Evolutionary conservation across 2,329 filamentous ascomycete species (phyloP).

Genomic region (Talaromyces sp.): DNA sequence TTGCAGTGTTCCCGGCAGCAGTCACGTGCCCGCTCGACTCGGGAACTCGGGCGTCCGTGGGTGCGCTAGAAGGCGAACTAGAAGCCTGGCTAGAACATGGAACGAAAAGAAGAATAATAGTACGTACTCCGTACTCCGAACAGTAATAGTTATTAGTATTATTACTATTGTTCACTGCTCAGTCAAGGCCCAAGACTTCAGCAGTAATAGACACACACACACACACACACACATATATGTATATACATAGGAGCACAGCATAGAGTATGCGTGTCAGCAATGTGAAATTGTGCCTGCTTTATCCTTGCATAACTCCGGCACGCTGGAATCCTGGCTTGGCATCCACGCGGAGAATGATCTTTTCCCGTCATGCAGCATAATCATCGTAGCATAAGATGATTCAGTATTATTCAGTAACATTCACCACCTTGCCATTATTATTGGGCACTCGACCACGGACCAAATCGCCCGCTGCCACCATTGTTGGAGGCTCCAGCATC

Average conservation of each 20-base stretch:
- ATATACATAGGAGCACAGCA: neutral
- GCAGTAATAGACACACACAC: no score
- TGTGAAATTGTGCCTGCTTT: neutral
- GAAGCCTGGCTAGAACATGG: neutral
- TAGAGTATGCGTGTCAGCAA: neutral
- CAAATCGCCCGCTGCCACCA: neutral
- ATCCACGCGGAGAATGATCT: neutral
- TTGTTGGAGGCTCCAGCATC: neutral
- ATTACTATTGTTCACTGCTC: no score
- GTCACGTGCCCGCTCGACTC: neutral
- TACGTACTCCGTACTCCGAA: no score
- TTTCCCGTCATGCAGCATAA: neutral
- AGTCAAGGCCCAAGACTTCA: no score
- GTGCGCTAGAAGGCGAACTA: neutral
- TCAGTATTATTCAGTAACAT: neutral
- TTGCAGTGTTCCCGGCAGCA: neutral
- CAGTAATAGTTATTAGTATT: no score
- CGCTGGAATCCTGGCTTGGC: neutral
- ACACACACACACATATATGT: no score
- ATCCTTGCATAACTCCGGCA: neutral
- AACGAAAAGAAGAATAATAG: no score
- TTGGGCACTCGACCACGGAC: neutral
- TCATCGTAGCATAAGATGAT: no score
- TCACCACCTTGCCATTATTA: no score
- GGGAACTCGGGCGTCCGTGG: no score